Evolutionary conservation across 2,329 filamentous ascomycete species (phyloP), one percentile per base, ranked within the genome.

Genomic region (Ophiostoma pallidulum): DNA sequence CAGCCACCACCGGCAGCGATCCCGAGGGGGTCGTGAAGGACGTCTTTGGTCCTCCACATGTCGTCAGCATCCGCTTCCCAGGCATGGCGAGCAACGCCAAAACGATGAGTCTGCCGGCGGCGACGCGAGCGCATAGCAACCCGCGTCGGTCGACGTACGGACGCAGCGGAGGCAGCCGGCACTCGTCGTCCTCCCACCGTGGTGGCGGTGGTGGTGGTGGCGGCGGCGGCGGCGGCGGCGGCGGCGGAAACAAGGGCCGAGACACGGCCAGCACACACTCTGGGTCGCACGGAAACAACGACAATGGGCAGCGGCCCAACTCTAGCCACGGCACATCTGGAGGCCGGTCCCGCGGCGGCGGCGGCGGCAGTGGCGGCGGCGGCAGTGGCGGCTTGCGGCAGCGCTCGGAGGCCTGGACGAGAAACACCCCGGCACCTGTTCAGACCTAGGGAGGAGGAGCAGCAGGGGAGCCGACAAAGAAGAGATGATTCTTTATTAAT

Each of bases 11-110:
- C n/a, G n/a, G n/a, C 22, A 12, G 45, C 13, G 54, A 56, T 13
- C 29, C 32, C 12, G 53, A 55, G 3, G 24, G 39, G 4, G 41
- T 51, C 59, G 65, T 45, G 70, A 75, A 39, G 58, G 69, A 13
- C 64, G 68, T 49, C 55, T 58, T 35, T 68, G 75, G 42, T 48
- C 60, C 32, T 57, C 58, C 64, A 63, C 46, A 67, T 62, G 16
- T 62, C 2, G 69, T 39, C 58, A 62, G 16, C 41, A 67, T 77
- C 52, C 66, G 67, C 32, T 58, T 77, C 19, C 72, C 73, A 9
- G 73, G 71, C 8, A 65, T 68, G 54, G 51, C 60, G 2, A 63
- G 26, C 53, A 63, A 5, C 9, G 35, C 26, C 35, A 75, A 67
- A 53, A 63, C 58, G 2, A 53, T 74, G 16, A 60, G 54, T 37